Evolutionary conservation across 2,329 filamentous ascomycete genomes (phyloP), one percentile per base, ranked within the genome.

Genomic region (Verticillium tricorpus): DNA sequence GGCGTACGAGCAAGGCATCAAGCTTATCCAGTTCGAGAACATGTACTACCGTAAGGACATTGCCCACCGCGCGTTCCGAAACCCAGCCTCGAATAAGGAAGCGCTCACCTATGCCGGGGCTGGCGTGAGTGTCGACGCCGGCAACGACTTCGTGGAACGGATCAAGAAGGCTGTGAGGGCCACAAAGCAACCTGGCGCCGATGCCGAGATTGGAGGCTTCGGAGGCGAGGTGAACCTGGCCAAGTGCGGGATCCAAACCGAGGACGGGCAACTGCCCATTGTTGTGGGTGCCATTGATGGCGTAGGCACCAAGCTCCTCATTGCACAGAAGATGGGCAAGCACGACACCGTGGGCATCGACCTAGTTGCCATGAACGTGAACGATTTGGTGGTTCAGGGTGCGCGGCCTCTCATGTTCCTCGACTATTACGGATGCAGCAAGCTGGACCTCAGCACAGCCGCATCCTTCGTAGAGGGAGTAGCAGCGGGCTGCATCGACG

Each of bases 331-430:
- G 14, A 91, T 96, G 80, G 85, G 88, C 69, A 92, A 96, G 78
- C 95, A 97, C 77, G 89, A 94, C 75, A 97, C 93, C 3, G 94
- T 99, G 12, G 95, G 95, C 64, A 93, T 99, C 69, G 95, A 99
- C 73, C 85, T 99, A 39, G 95, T 99, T 4, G 95, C 95, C 67
- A 98, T 98, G 94, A 98, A 97, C 75, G 95, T 98, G 73, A 99
- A 99, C 76, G 95, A 99, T 72, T 84, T 99, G 0, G 89, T 99
- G 59, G 95, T 98, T 9, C 93, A 98, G 79, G 95, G 95, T 60
- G 95, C 95, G 14, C 92, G 95, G 68, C 93, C 95, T 2, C 83
- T 98, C 66, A 95, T 95, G 82, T 98, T 99, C 84, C 88, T 98
- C 65, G 95, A 99, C 80, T 98, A 96, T 84, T 97, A 96, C 77